Evolutionary conservation across 2,329 filamentous ascomycete genomes (phyloP), one percentile per base, ranked within the genome.

Genomic region (Xylaria sp.): DNA sequence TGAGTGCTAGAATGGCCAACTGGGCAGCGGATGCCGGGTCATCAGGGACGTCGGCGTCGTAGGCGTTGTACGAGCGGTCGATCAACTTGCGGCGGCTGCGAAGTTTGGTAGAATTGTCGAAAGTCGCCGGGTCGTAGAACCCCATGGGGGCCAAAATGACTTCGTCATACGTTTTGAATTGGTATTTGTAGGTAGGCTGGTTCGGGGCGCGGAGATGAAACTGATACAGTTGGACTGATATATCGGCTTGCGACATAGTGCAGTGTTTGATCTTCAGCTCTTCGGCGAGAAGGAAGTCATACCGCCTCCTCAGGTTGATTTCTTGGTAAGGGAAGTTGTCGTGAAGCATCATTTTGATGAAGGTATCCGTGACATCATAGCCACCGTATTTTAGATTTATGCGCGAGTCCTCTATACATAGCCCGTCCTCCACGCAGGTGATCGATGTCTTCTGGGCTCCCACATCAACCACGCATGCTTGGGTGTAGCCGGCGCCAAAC

Each of bases 391-490:
- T 98, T 72, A 99, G 83, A 78, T 98, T 98, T 77, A 99, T 89
- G 18, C 96, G 89, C 18, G 96, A 99, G 77, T 97, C 95, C 71
- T 98, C 96, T 30, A 97, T 87, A 76, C 93, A 94, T 81, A 99
- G 91, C 1, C 96, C 96, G 79, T 99, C 96, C 75, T 99, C 96
- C 12, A 99, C 94, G 73, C 96, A 99, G 70, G 94, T 95, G 36
- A 99, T 92, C 0, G 96, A 97, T 1, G 96, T 98, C 85, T 99
- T 99, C 78, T 98, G 94, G 0, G 96, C 95, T 13, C 96, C 96
- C 65, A 99, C 91, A 78, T 99, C 96, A 12, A 99, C 94, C 64
- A 99, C 94, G 74, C 96, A 99, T 23, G 93, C 92, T 70, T 93
- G 93, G 0, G 94, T 97, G 76, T 97, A 97, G 8, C 96, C 96